Percentiles rank a stretch among this genome's conserved stretches.
Conservation (phyloP, 371 early-diverging fungal genomes). For the Fennellomyces sp. region DNA sequence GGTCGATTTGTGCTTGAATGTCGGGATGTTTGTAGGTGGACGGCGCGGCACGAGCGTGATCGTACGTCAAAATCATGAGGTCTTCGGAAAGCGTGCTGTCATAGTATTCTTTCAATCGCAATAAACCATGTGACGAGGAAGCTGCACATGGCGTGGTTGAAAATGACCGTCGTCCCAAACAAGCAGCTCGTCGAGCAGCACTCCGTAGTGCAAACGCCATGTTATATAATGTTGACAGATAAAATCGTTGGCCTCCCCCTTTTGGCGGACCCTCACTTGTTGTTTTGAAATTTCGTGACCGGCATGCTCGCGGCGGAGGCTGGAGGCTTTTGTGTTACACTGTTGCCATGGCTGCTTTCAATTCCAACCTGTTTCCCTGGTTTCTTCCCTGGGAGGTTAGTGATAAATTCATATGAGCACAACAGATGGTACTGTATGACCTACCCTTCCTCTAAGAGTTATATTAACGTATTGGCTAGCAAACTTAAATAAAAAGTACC, state of each 20-base stretch:
- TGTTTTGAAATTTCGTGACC: background rate
- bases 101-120: constrained; percentile 84
- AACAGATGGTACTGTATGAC: no score
- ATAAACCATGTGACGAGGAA: constrained; percentile 50
- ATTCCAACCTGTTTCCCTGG: no score
- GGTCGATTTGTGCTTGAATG: constrained; percentile 37
- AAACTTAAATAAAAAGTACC: no score
- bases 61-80: constrained; percentile 81
- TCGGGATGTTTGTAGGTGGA: constrained; percentile 41
- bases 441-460: no score
- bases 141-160: constrained; percentile 24
- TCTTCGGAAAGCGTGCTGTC: constrained; percentile 83
- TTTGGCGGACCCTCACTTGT: background rate
- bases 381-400: no score
- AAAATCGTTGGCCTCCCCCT: background rate
- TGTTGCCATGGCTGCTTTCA: no score
- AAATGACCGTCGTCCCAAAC: constrained; percentile 25
- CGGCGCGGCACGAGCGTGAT: constrained; percentile 64
- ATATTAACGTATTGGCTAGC: no score
- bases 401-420: no score
- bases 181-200: constrained; percentile 3
- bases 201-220: constrained; percentile 14
- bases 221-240: background rate
- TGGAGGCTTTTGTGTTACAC: no score
- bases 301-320: no score